Percentiles rank a stretch among this genome's conserved stretches.
phyloP scores from a whole-genome alignment of 2,329 filamentous ascomycete genomes.

The Ciborinia camelliae region DNA sequence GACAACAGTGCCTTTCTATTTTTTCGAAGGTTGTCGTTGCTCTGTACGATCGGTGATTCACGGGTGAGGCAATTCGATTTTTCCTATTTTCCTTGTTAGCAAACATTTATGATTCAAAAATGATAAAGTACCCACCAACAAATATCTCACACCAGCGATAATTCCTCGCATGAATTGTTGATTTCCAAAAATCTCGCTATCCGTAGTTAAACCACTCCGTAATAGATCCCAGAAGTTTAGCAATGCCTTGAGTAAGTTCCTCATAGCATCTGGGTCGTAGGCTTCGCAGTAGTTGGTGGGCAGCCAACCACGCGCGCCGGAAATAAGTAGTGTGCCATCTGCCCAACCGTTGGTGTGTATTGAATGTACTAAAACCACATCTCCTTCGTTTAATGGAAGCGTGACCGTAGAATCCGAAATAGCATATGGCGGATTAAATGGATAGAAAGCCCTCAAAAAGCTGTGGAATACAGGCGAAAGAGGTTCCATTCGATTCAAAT shows the following conservation, averaged over 20 bases:
- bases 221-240: conserved; percentile 92
- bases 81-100: conserved; percentile 56
- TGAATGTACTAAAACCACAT: conserved; percentile 90
- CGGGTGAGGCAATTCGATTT: conserved; percentile 82
- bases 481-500: conserved; percentile 42
- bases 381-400: conserved; percentile 81
- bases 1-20: conserved; percentile 84
- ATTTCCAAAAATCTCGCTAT: conserved; percentile 76
- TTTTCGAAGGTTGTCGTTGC: conserved; percentile 71
- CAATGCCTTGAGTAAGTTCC: conserved; percentile 77
- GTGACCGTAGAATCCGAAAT: conserved; percentile 85
- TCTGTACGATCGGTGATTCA: conserved; percentile 71
- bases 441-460: conserved; percentile 91
- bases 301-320: conserved; percentile 88
- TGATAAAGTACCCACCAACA: conserved; percentile 63
- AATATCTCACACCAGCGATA: conserved; percentile 86
- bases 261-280: conserved; percentile 86
- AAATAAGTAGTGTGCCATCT: conserved; percentile 83
- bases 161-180: conserved; percentile 93
- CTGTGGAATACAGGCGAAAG: conserved; percentile 77
- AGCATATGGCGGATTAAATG: conserved; percentile 76
- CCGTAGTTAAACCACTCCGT: conserved; percentile 70
- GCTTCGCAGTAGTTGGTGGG: conserved; percentile 98
- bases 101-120: background rate
- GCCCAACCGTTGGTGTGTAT: conserved; percentile 99